These are phyloP conservation scores for Dimocarpus longan DNA, from an alignment of 345 rosid species.

Conservation along the genomic window DNA sequence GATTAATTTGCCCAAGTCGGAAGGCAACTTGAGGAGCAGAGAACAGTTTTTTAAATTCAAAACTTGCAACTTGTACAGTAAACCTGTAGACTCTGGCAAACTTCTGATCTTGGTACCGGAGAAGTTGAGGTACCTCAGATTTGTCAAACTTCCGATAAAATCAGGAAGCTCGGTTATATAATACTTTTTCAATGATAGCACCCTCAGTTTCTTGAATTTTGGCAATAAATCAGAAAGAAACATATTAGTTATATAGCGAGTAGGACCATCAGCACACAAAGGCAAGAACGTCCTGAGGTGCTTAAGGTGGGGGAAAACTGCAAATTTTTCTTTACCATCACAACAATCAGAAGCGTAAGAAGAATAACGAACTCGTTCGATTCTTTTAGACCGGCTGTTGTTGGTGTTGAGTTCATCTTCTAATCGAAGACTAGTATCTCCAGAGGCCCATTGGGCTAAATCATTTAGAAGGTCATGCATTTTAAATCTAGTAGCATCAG, in stretches of 20 bases:
- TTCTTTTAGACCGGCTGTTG: too few species aligned
- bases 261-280: too few species aligned
- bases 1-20: background rate
- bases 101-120: background rate
- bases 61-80: background rate
- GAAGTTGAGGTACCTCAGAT: background rate
- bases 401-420: too few species aligned
- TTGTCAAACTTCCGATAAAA: background rate
- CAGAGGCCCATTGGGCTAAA: conserved; percentile 13
- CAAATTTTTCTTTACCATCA: background rate
- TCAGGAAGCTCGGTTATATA: background rate
- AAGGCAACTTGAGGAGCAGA: background rate
- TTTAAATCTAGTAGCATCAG: background rate
- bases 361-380: background rate
- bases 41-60: background rate
- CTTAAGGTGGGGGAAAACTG: too few species aligned
- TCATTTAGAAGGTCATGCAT: conserved; percentile 28
- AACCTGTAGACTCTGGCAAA: background rate
- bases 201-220: background rate
- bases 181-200: background rate
- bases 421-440: background rate
- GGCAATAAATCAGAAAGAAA: background rate
- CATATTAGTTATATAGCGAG: background rate
- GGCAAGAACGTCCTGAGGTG: background rate
- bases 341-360: background rate